A percentile compares a stretch with the other conserved stretches of the same genome.
phyloP scores from a whole-genome alignment of 495 filamentous ascomycete genomes.

The Aspergillus steynii region DNA sequence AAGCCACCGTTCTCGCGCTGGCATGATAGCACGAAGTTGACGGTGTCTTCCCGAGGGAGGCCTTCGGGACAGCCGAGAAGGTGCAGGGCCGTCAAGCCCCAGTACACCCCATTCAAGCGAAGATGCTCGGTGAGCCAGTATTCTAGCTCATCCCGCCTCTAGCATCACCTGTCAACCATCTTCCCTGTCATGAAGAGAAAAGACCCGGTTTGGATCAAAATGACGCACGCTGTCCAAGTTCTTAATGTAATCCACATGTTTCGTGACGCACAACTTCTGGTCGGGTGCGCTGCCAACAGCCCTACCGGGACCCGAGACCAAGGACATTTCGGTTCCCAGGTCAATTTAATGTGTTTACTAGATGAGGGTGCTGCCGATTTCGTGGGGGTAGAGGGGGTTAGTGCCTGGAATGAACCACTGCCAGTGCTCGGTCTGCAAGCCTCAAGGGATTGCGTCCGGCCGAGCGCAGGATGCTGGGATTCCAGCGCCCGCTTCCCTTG shows the following conservation, averaged over 20 bases:
- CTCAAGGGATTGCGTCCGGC: background rate
- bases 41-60: slow-evolving; percentile 75
- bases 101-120: slow-evolving; percentile 92
- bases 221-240: slow-evolving; percentile 78
- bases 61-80: slow-evolving; percentile 78
- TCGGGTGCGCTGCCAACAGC: slow-evolving; percentile 50
- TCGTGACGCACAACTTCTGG: slow-evolving; percentile 61
- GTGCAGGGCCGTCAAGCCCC: slow-evolving; percentile 88
- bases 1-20: slow-evolving; percentile 87
- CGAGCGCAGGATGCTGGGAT: background rate
- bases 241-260: slow-evolving; percentile 92
- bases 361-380: background rate
- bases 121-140: slow-evolving; percentile 98
- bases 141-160: slow-evolving; percentile 89
- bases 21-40: slow-evolving; percentile 91
- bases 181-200: slow-evolving; percentile 23
- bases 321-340: slow-evolving; percentile 41
- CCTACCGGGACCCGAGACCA: slow-evolving; percentile 62
- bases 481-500: background rate
- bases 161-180: slow-evolving; percentile 40
- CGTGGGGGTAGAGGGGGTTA: background rate
- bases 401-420: background rate
- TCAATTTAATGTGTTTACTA: background rate
- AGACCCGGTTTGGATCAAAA: slow-evolving; percentile 20
- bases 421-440: background rate